Evolutionary conservation across 2,329 filamentous ascomycete species (phyloP).

Genomic region (Alternaria incomplexa): DNA sequence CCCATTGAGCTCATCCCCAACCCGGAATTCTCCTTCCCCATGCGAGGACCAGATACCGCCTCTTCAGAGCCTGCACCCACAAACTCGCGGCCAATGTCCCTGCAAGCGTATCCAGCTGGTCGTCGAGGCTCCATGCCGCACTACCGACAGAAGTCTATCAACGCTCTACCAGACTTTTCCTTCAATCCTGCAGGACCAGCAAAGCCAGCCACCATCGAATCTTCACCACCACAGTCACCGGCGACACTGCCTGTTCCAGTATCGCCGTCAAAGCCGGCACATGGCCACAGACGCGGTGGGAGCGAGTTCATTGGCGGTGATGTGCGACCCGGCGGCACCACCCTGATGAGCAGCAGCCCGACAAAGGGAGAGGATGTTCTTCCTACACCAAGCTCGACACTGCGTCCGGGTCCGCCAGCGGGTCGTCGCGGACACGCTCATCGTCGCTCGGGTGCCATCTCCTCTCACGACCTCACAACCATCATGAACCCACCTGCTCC

Average conservation of each 20-base stretch:
- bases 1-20: constrained; percentile 55
- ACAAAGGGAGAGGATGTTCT: constrained; percentile 68
- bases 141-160: constrained; percentile 51
- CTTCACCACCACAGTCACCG: constrained; percentile 49
- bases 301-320: constrained; percentile 88
- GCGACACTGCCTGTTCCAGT: constrained; percentile 44
- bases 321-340: constrained; percentile 57
- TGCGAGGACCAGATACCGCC: constrained; percentile 40
- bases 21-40: constrained; percentile 57
- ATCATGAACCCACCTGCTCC: constrained; percentile 68
- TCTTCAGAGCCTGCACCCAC: constrained; percentile 40
- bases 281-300: constrained; percentile 73
- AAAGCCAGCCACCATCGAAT: constrained; percentile 30
- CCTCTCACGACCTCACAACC: constrained; percentile 77
- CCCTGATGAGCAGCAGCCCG: constrained; percentile 70
- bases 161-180: constrained; percentile 55
- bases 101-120: constrained; percentile 42
- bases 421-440: constrained; percentile 76
- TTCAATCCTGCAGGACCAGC: constrained; percentile 56
- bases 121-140: constrained; percentile 43
- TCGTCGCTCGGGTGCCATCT: constrained; percentile 80
- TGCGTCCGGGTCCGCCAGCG: constrained; percentile 56
- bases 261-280: constrained; percentile 61
- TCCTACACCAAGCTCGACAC: constrained; percentile 60
- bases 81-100: constrained; percentile 47